Conservation (phyloP, 257 asterid genomes). For the Jasminum sambac region DNA sequence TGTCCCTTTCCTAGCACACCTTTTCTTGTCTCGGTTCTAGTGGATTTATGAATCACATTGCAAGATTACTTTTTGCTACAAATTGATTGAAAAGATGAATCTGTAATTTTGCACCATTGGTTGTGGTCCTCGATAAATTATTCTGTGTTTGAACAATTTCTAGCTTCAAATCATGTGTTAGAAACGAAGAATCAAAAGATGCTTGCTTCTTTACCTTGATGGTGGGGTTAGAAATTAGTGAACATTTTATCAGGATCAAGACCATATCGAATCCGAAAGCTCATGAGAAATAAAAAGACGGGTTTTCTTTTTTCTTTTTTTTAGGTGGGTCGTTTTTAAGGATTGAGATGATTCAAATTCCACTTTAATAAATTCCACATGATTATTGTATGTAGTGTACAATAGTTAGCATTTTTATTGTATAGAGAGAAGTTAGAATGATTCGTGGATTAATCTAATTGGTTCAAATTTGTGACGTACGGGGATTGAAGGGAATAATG, state of each 20-base stretch:
- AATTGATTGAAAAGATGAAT: background rate
- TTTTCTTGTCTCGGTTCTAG: background rate
- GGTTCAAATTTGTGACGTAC: no score
- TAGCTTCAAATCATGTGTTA: background rate
- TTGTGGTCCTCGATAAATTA: background rate
- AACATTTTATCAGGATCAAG: constrained; percentile 1
- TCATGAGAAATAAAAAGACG: background rate
- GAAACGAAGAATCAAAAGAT: background rate
- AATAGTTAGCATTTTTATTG: no score
- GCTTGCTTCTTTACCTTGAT: background rate
- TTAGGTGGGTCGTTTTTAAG: no score
- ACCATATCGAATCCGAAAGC: background rate
- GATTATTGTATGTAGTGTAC: no score
- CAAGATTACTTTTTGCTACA: background rate
- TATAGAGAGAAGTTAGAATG: no score
- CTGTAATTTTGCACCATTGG: background rate
- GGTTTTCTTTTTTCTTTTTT: no score
- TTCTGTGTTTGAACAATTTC: background rate
- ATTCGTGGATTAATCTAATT: no score
- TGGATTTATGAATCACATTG: background rate
- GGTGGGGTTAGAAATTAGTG: background rate
- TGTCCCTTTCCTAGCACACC: background rate
- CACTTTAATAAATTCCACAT: background rate
- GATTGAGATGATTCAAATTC: background rate
- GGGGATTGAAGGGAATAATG: no score